Evolutionary conservation across 768 basidiomycete genomes (phyloP).

Genomic region (Amanita muscaria): DNA sequence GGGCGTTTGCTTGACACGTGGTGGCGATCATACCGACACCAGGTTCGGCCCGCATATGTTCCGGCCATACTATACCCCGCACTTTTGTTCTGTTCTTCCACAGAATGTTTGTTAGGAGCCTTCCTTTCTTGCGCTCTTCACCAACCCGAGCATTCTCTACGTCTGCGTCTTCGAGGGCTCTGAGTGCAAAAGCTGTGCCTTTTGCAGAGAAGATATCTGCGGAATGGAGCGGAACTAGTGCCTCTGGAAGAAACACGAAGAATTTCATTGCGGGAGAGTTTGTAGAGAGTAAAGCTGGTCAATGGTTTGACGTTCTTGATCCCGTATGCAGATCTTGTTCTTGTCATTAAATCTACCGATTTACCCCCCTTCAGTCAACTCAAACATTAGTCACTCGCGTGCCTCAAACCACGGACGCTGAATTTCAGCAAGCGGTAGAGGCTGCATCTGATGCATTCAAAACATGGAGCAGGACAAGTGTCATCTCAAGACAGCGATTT

Average conservation of each 20-base stretch:
- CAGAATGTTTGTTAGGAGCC: conserved; percentile 25
- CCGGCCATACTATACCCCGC: background rate
- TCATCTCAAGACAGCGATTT: conserved; percentile 81
- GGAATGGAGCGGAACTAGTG: conserved; percentile 82
- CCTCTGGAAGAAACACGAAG: conserved; percentile 80
- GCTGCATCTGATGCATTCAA: conserved; percentile 83
- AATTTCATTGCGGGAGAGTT: conserved; percentile 91
- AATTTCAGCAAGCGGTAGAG: conserved; percentile 78
- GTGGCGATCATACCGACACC: background rate
- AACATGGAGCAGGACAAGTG: conserved; percentile 79
- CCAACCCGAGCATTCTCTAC: conserved; percentile 32
- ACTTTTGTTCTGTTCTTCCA: background rate
- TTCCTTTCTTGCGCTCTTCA: conserved; percentile 23
- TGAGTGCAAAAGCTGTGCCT: conserved; percentile 46
- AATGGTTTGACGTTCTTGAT: conserved; percentile 86
- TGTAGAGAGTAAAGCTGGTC: conserved; percentile 63
- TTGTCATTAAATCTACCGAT: conserved; percentile 3
- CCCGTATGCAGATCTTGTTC: conserved; percentile 49
- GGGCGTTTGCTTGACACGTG: background rate
- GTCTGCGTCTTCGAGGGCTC: conserved; percentile 35
- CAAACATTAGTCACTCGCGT: conserved; percentile 86
- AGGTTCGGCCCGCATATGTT: background rate
- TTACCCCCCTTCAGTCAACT: conserved; percentile 50
- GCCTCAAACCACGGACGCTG: conserved; percentile 75
- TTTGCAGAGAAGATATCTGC: conserved; percentile 64